These are phyloP conservation scores for Claviceps arundinis DNA, from an alignment of 2,329 filamentous ascomycete genomes.

Conservation along the genomic window DNA sequence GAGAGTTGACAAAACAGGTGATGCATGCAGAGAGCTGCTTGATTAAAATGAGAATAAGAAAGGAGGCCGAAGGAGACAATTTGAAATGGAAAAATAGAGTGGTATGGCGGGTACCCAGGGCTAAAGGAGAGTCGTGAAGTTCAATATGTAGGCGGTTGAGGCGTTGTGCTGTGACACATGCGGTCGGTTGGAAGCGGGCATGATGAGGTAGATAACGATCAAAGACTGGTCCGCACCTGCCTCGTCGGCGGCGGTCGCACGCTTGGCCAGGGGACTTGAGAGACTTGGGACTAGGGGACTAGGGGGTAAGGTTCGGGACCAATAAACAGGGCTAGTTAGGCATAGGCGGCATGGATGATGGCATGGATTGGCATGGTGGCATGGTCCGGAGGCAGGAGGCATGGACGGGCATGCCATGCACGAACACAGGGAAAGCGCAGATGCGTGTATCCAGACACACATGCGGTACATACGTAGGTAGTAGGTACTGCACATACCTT, in stretches of 20 bases:
- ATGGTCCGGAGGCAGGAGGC: not conserved
- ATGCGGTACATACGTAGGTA: not conserved
- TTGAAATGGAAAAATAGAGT: not conserved
- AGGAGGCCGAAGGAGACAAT: not conserved
- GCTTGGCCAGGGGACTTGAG: not conserved
- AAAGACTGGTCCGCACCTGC: slow-evolving; percentile 2
- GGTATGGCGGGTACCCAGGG: slow-evolving; percentile 1
- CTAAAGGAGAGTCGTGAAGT: slow-evolving; percentile 27
- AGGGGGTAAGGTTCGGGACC: not conserved
- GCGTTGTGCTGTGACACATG: slow-evolving; percentile 7
- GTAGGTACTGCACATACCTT: not conserved
- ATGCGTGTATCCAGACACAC: not conserved
- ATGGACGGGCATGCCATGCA: not conserved
- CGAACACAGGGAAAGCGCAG: not conserved
- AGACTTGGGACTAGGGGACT: too few relatives aligned
- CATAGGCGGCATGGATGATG: not conserved
- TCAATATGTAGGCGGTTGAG: slow-evolving; percentile 10
- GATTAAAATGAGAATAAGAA: not conserved
- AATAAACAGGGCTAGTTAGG: not conserved
- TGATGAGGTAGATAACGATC: slow-evolving; percentile 14
- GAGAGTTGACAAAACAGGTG: too few relatives aligned
- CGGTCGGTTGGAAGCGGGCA: slow-evolving; percentile 10
- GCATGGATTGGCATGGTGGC: not conserved
- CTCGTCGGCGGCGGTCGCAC: too few relatives aligned
- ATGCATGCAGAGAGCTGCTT: not conserved